Percentiles rank a stretch among this genome's conserved stretches.
phyloP scores from a whole-genome alignment of 2,329 filamentous ascomycete species.

The Aspergillus intermedius region DNA sequence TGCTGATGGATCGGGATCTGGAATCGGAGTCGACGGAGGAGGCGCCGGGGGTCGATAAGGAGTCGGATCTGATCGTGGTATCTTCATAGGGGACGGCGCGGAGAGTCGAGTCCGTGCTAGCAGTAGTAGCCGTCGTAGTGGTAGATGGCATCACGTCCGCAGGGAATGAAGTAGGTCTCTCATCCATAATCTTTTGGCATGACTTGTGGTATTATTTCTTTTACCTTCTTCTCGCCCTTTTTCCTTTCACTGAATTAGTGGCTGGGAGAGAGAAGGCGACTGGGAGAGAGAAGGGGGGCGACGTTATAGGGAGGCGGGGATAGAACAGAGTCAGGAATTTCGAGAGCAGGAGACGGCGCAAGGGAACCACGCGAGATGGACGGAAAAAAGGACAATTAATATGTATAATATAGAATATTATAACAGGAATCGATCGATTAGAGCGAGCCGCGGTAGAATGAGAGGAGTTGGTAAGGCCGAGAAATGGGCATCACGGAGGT shows the following conservation, averaged over 20 bases:
- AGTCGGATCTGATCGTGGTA: constrained; percentile 23
- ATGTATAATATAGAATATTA: no score
- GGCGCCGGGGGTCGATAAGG: constrained; percentile 19
- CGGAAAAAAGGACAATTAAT: no score
- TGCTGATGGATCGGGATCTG: constrained; percentile 18
- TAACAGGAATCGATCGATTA: no score
- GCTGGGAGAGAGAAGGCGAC: not conserved
- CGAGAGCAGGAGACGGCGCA: constrained; percentile 4
- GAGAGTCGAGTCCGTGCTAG: constrained; percentile 20
- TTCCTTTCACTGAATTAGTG: not conserved
- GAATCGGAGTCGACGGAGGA: constrained; percentile 17
- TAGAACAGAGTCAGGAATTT: constrained; percentile 3
- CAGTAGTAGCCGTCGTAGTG: constrained; percentile 13
- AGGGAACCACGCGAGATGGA: not conserved
- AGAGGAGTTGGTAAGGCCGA: no score
- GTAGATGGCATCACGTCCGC: not conserved
- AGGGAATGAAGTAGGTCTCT: constrained; percentile 22
- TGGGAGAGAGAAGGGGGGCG: constrained; percentile 2
- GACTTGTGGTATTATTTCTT: constrained; percentile 14
- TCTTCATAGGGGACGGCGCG: constrained; percentile 22
- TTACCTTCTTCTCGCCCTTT: not conserved
- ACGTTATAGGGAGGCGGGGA: constrained; percentile 8
- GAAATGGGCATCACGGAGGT: no score
- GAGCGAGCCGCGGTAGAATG: no score
- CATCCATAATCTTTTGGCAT: constrained; percentile 32